phyloP scores from a whole-genome alignment of 768 basidiomycete species.

The Collybiopsis luxurians region DNA sequence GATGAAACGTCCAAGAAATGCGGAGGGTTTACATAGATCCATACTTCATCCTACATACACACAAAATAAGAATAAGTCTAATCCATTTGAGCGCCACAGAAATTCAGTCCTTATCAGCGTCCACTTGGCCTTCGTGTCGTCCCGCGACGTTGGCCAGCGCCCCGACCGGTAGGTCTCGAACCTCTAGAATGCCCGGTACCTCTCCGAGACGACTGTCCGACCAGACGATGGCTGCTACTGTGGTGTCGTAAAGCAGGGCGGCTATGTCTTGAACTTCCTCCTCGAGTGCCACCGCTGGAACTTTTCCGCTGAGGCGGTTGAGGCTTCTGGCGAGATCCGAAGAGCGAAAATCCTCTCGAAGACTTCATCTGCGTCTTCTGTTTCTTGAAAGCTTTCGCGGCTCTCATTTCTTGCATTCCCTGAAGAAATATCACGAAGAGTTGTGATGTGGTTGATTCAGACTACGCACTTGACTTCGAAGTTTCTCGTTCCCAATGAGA shows the following conservation, averaged over 20 bases:
- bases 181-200: constrained; percentile 5
- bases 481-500: constrained; percentile 55
- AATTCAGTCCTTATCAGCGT: too few relatives aligned
- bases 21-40: too few relatives aligned
- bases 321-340: constrained; percentile 15
- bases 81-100: too few relatives aligned
- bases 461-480: constrained; percentile 47
- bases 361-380: neutral
- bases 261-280: neutral
- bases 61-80: too few relatives aligned
- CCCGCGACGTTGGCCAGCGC: constrained; percentile 1
- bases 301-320: neutral
- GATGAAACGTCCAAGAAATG: too few relatives aligned
- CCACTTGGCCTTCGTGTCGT: neutral
- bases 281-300: neutral
- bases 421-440: constrained; percentile 19
- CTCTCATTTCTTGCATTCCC: constrained; percentile 72
- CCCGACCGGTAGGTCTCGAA: neutral
- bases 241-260: constrained; percentile 12
- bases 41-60: too few relatives aligned
- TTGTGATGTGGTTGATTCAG: neutral
- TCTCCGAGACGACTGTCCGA: constrained; percentile 15
- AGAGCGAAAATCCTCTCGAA: constrained; percentile 10
- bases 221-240: constrained; percentile 14
- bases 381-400: constrained; percentile 34